phyloP scores from a whole-genome alignment of 2,329 filamentous ascomycete genomes.

The Scleromitrula shiraiana region DNA sequence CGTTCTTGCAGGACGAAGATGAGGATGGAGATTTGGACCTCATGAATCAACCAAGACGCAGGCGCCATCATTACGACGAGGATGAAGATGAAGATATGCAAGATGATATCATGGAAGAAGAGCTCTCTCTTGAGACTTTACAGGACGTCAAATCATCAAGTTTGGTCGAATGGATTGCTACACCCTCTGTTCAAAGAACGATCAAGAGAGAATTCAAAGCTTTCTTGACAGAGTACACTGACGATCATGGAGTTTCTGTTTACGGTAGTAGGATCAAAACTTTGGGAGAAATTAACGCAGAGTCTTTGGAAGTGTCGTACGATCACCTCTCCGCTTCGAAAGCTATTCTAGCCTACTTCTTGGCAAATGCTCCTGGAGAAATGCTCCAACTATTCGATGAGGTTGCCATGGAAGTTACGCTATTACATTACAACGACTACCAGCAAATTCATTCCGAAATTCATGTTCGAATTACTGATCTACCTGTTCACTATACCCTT shows the following conservation, averaged over 20 bases:
- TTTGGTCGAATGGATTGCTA: slow-evolving; percentile 90
- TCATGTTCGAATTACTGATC: slow-evolving; percentile 90
- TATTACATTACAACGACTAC: slow-evolving; percentile 95
- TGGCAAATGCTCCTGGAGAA: slow-evolving; percentile 92
- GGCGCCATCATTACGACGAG: slow-evolving; percentile 88
- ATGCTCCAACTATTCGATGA: slow-evolving; percentile 94
- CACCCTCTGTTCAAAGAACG: slow-evolving; percentile 81
- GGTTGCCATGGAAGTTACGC: slow-evolving; percentile 91
- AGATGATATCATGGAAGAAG: slow-evolving; percentile 90
- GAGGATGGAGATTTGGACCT: slow-evolving; percentile 80
- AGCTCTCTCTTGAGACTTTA: slow-evolving; percentile 84
- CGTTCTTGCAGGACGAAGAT: slow-evolving; percentile 68
- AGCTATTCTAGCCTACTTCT: slow-evolving; percentile 88
- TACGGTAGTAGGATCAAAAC: slow-evolving; percentile 92
- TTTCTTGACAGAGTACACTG: slow-evolving; percentile 93
- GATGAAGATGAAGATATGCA: slow-evolving; percentile 88
- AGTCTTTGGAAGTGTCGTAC: slow-evolving; percentile 93
- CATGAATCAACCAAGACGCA: slow-evolving; percentile 74
- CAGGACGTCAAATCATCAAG: slow-evolving; percentile 90
- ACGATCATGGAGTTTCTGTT: slow-evolving; percentile 80
- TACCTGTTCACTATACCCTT: slow-evolving; percentile 90
- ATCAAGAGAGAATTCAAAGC: slow-evolving; percentile 96
- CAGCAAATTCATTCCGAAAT: slow-evolving; percentile 97
- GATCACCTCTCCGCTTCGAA: slow-evolving; percentile 85
- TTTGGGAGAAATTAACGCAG: slow-evolving; percentile 94